Conservation (phyloP, 1,139 yeast species). For the Arxiozyma heterogenica region DNA sequence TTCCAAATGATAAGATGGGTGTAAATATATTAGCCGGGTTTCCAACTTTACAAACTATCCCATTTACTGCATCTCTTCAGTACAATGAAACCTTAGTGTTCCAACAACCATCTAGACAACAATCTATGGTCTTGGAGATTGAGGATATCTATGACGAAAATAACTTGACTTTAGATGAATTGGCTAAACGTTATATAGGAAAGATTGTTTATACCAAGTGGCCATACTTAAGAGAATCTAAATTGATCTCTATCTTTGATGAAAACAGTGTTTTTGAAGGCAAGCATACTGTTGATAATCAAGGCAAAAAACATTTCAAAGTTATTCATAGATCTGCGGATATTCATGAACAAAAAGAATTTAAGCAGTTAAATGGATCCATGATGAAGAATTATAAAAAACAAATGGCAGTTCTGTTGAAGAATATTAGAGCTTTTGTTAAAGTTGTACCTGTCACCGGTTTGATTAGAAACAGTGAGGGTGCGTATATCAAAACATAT, state of each 20-base stretch:
- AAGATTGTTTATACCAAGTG: slow-evolving; percentile 66
- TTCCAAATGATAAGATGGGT: slow-evolving; percentile 64
- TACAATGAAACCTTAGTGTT: slow-evolving; percentile 66
- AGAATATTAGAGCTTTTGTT: slow-evolving; percentile 48
- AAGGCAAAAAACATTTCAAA: slow-evolving; percentile 27
- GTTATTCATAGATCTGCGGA: slow-evolving; percentile 37
- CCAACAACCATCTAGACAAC: slow-evolving; percentile 77
- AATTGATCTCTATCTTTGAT: slow-evolving; percentile 57
- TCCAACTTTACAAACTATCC: slow-evolving; percentile 69
- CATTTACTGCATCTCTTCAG: slow-evolving; percentile 47
- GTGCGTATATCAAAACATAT: slow-evolving; percentile 69
- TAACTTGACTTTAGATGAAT: slow-evolving; percentile 35
- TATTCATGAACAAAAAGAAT: slow-evolving; percentile 37
- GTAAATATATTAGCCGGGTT: slow-evolving; percentile 73
- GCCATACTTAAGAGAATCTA: slow-evolving; percentile 84
- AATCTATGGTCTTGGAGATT: slow-evolving; percentile 63
- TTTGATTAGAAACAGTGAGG: slow-evolving; percentile 54
- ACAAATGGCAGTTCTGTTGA: slow-evolving; percentile 51
- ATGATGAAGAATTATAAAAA: slow-evolving; percentile 37
- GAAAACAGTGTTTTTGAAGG: slow-evolving; percentile 41
- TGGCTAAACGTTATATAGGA: slow-evolving; percentile 53
- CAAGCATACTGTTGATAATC: slow-evolving; percentile 27
- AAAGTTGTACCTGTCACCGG: slow-evolving; percentile 75
- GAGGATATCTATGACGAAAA: slow-evolving; percentile 45
- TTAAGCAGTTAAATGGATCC: slow-evolving; percentile 31